Base-by-base conservation (phyloP, 257 asterid genomes). In the Solanum etuberosum region DNA sequence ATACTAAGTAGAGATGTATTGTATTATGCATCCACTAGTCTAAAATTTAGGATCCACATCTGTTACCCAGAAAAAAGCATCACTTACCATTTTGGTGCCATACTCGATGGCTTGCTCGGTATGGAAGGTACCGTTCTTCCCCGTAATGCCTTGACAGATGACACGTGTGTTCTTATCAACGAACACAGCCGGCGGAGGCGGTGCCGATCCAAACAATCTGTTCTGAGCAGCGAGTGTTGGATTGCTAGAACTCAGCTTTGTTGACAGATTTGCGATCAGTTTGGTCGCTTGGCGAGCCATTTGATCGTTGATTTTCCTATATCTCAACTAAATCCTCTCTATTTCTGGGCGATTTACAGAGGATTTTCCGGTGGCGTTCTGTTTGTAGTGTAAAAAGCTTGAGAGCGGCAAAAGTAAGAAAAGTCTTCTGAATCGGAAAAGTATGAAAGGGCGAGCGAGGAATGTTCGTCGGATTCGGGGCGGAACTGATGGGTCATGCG, bases 121-220 rank as follows among this genome's bases (percentile, higher is more conserved):
- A 89, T 96, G 99, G 74, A 96, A 95, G 35, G 98, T 95, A 61
- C 99, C 99, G 86, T 94, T 96, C 90, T 96, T 96, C 1, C 99
- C 99, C 65, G 98, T 96, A 92, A 96, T 95, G 4, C 99, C 99
- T 86, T 96, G 99, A 89, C 99, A 95, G 78, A 96, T 94, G 89
- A 95, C 98, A 85, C 99, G 95, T 38, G 99, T 96, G 91, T 96
- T 96, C 92, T 96, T 97, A 90, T 97, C 98, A 27, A 97, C 98
- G 87, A 96, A 96, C 7, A 95, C 98, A 48, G 96, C 98, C 1
- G 98, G 96, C 16, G 98, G 92, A 7, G 98, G 96, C 18, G 98
- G 96, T 37, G 98, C 92, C 35, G 98, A 93, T 90, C 95, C 98
- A 85, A 93, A 95, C 87, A 90, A 93, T 57, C 99, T 97, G 88